Evolutionary conservation across 2,329 filamentous ascomycete genomes (phyloP).

Genomic region (Colletotrichum trifolii): DNA sequence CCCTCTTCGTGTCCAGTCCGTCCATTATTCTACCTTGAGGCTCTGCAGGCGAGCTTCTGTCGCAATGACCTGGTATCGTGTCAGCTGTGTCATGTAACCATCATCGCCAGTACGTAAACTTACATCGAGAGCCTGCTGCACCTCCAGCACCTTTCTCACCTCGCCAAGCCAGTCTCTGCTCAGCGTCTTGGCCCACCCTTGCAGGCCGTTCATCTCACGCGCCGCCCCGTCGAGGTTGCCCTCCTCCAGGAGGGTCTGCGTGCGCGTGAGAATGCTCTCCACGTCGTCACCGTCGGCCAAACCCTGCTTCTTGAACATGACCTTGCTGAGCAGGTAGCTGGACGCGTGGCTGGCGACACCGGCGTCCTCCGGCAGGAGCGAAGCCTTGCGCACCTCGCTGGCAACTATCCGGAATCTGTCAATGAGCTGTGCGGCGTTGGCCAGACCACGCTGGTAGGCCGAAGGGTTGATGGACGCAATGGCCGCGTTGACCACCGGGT

Average conservation of each 20-base stretch:
- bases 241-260: conserved; percentile 91
- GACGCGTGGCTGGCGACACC: conserved; percentile 95
- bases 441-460: conserved; percentile 92
- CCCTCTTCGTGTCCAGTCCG: neutral
- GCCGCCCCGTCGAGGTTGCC: conserved; percentile 92
- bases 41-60: conserved; percentile 91
- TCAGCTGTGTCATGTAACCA: neutral
- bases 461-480: conserved; percentile 96
- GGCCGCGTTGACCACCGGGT: conserved; percentile 89
- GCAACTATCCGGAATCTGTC: conserved; percentile 97
- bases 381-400: conserved; percentile 91
- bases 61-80: conserved; percentile 75
- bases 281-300: conserved; percentile 88
- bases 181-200: conserved; percentile 95
- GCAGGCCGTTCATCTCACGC: conserved; percentile 91
- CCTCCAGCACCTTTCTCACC: conserved; percentile 91
- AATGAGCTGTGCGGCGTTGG: conserved; percentile 85
- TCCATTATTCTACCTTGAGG: conserved; percentile 78
- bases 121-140: conserved; percentile 95
- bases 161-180: conserved; percentile 94
- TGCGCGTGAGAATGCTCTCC: conserved; percentile 90
- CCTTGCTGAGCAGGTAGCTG: conserved; percentile 88
- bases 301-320: conserved; percentile 95
- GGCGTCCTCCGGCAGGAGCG: conserved; percentile 90
- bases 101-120: conserved; percentile 52